A percentile compares a stretch with the other conserved stretches of the same genome.
These are phyloP conservation scores for Aegilops sharonensis DNA, from an alignment of 176 grass and related monocot species.

Conservation along the genomic window DNA sequence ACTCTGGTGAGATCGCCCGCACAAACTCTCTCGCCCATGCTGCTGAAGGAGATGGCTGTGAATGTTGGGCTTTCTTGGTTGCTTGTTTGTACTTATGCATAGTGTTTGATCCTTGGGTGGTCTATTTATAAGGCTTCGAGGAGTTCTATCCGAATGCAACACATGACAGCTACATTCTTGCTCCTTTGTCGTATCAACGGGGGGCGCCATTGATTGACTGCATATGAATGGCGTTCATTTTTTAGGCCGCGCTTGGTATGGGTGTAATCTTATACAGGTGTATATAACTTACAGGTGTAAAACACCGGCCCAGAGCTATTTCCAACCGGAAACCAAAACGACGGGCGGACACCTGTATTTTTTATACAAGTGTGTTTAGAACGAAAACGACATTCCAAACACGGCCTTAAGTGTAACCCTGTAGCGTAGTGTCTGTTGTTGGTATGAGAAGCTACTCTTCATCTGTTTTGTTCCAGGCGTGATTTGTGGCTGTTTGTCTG, in stretches of 20 bases:
- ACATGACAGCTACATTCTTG: constrained; percentile 44
- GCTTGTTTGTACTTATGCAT: constrained; percentile 7
- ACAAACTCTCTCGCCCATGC: constrained; percentile 38
- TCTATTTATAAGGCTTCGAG: constrained; percentile 38
- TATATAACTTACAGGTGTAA: too few species aligned
- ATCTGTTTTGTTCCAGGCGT: constrained; percentile 23
- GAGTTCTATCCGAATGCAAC: constrained; percentile 25
- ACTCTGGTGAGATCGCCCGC: constrained; percentile 16
- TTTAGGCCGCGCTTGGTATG: neutral
- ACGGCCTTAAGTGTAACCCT: neutral
- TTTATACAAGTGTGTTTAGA: too few species aligned
- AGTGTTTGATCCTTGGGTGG: neutral
- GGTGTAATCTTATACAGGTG: too few species aligned
- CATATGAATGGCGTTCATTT: neutral
- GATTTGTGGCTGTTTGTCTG: constrained; percentile 40
- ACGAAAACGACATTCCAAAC: too few species aligned
- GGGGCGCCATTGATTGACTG: neutral
- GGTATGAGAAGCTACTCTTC: constrained; percentile 14
- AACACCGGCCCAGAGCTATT: too few species aligned
- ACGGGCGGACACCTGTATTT: too few species aligned
- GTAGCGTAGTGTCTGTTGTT: neutral
- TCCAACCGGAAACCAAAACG: too few species aligned
- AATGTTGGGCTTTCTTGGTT: neutral
- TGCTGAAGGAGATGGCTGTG: constrained; percentile 17
- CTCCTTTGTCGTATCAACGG: neutral